Percentiles rank a stretch among this genome's conserved stretches.
These are phyloP conservation scores for Anacardium occidentale DNA, from an alignment of 345 rosid species.

Conservation along the genomic window DNA sequence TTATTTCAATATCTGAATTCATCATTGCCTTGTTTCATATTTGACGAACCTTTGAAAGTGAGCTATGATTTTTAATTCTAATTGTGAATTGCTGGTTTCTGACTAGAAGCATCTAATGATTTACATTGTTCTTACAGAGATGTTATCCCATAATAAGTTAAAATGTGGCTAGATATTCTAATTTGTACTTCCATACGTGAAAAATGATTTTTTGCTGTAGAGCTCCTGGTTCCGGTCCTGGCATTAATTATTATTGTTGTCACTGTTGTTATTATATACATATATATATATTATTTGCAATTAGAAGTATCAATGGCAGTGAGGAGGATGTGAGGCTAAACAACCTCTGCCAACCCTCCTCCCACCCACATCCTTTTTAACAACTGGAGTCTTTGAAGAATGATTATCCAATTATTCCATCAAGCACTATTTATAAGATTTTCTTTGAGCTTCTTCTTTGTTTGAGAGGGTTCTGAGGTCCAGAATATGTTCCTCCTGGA, in stretches of 20 bases:
- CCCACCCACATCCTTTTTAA: no score
- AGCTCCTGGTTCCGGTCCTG: no score
- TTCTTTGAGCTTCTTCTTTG: neutral
- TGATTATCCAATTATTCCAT: neutral
- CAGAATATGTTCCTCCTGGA: neutral
- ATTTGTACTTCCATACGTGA: neutral
- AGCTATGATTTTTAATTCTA: slow-evolving; percentile 1
- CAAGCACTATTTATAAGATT: neutral
- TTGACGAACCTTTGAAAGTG: neutral
- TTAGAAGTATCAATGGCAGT: no score
- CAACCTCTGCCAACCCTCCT: no score
- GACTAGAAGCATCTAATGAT: neutral
- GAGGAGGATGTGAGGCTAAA: no score
- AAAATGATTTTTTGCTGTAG: neutral
- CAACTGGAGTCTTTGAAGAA: neutral
- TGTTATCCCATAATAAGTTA: neutral
- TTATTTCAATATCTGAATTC: neutral
- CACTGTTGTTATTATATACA: no score
- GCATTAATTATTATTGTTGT: neutral
- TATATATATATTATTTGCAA: no score
- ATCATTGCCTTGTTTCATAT: neutral
- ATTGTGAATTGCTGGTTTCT: neutral
- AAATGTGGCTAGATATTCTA: neutral
- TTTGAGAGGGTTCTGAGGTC: neutral
- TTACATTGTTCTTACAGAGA: neutral